Conservation (phyloP, 2,329 filamentous ascomycete genomes). For the Chaetoscypha palmicola region DNA sequence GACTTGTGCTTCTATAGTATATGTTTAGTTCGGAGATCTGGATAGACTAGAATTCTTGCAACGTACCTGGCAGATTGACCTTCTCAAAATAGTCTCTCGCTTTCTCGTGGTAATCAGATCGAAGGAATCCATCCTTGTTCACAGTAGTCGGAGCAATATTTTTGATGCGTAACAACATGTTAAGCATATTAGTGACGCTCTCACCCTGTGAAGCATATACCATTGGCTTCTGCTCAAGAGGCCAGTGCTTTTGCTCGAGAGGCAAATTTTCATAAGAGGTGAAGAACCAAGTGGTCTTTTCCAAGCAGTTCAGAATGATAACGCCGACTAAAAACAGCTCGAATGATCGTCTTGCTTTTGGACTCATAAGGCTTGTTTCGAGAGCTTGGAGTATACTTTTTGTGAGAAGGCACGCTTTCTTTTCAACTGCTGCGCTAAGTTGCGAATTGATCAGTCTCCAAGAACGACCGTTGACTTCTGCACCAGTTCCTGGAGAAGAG, state of each 20-base stretch:
- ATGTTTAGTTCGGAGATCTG: too few relatives aligned
- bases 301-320: conserved; percentile 57
- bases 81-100: conserved; percentile 47
- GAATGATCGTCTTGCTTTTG: conserved; percentile 44
- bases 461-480: conserved; percentile 16
- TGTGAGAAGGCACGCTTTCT: conserved; percentile 54
- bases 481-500: conserved; percentile 17
- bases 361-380: conserved; percentile 54
- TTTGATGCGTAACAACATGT: conserved; percentile 55
- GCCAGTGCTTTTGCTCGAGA: conserved; percentile 45
- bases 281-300: conserved; percentile 63
- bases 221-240: conserved; percentile 49
- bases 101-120: conserved; percentile 34
- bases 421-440: conserved; percentile 57
- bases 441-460: conserved; percentile 58
- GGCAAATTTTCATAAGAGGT: conserved; percentile 60
- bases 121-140: conserved; percentile 40
- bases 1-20: too few relatives aligned
- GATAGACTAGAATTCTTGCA: too few relatives aligned
- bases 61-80: conserved; percentile 52
- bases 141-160: conserved; percentile 50
- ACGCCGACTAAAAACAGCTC: conserved; percentile 55
- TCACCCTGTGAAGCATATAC: conserved; percentile 53
- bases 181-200: conserved; percentile 49
- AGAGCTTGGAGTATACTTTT: conserved; percentile 52